Evolutionary conservation across 352 stramenopile genomes (phyloP), one percentile per base, ranked within the genome.

Genomic region (Globisporangium cylindrosporum): DNA sequence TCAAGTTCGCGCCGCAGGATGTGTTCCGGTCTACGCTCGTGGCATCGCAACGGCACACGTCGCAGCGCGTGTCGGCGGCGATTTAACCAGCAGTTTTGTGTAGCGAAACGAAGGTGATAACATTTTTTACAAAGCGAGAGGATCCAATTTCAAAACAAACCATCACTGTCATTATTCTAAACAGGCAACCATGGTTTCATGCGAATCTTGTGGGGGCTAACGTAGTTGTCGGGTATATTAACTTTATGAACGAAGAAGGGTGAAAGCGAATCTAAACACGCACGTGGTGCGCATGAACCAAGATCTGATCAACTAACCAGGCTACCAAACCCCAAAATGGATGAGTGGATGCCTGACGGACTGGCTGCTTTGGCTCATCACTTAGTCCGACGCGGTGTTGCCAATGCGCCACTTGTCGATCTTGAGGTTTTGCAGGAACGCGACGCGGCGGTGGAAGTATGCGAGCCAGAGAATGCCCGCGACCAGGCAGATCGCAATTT

Each of bases 341-440:
- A 20, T 49, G 15, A 15, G 18, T 49, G 41, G 6, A 49, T 22
- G 48, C 48, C 48, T 27, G n/a, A 7, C 48, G 15, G 22, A 9
- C 48, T 55, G n/a, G 1, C 18, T 22, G 1, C 25, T 22, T 38
- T 38, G 41, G 15, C 14, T 48, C 14, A n/a, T n/a, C 43, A 24
- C n/a, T 46, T 55, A 87, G 38, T 86, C 75, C 29, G 74, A 68
- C 15, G 71, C 24, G n/a, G 4, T 73, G 34, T 32, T 62, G 62
- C 73, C 72, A 29, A 95, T 79, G 59, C 88, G 88, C 88, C 88
- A 95, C 69, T 90, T 89, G 66, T 91, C 79, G 34, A 94, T 87
- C 71, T 88, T 91, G 57, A 95, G 80, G 55, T 93, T 89, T 71
- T 95, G 88, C 34, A 95, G 73, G 41, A 85, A 73, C 41, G 82